Conservation (phyloP, 768 basidiomycete genomes). For the Mycena floridula region DNA sequence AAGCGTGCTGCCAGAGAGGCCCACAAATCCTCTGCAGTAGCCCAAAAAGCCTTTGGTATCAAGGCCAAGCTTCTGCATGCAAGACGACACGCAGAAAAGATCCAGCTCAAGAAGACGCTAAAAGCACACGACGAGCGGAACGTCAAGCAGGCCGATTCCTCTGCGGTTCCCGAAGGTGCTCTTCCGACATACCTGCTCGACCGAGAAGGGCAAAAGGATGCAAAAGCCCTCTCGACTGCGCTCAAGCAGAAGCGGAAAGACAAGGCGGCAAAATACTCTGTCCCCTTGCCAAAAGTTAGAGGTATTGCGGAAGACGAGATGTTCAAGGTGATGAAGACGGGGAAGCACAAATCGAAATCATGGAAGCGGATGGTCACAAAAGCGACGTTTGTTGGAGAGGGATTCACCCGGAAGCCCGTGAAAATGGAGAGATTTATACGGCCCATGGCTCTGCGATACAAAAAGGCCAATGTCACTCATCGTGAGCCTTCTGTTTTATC, state of each 20-base stretch:
- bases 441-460: conserved; percentile 96
- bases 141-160: conserved; percentile 88
- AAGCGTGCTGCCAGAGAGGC: conserved; percentile 76
- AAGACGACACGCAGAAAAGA: conserved; percentile 94
- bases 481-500: conserved; percentile 69
- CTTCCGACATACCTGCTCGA: conserved; percentile 94
- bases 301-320: conserved; percentile 99
- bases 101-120: conserved; percentile 98
- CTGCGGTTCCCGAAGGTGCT: conserved; percentile 81
- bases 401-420: conserved; percentile 96
- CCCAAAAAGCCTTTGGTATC: conserved; percentile 93
- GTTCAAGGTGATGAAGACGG: conserved; percentile 99
- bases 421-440: conserved; percentile 98
- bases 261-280: conserved; percentile 96
- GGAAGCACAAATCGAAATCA: conserved; percentile 90
- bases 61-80: conserved; percentile 98
- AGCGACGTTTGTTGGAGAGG: conserved; percentile 97
- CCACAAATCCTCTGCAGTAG: conserved; percentile 72
- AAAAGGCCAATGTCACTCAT: conserved; percentile 98
- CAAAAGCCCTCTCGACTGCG: conserved; percentile 90
- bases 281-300: conserved; percentile 92
- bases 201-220: conserved; percentile 96
- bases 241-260: conserved; percentile 99
- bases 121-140: conserved; percentile 99
- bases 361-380: conserved; percentile 99